Evolutionary conservation across 805 yeast species (phyloP), one percentile per base, ranked within the genome.

Genomic region (Clavispora fructus): DNA sequence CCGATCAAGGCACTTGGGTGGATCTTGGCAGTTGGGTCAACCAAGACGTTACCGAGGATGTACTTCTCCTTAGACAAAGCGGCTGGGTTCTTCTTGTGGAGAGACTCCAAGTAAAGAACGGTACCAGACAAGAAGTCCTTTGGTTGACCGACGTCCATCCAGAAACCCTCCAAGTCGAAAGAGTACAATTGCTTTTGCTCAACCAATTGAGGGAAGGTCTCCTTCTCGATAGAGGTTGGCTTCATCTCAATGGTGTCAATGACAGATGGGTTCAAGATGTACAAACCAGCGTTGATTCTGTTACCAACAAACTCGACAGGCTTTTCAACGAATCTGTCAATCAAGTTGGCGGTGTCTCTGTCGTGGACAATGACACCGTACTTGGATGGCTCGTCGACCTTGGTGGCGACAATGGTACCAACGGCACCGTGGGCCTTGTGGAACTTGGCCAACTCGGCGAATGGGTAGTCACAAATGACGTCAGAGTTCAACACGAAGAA

Each of bases 121-220:
- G 97, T 88, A 71, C 99, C 99, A 50, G 96, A 83, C 56, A 94
- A 75, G 84, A 90, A 94, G 75, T 94, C 99, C 82, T 92, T 94
- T 80, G 99, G 99, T 79, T 94, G 99, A 73, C 99, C 99, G 59
- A 94, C 97, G 73, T 94, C 99, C 99, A 94, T 94, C 99, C 99
- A 94, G 87, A 83, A 94, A 57, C 99, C 98, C 78, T 94, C 97
- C 65, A 94, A 82, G 73, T 94, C 99, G 65, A 87, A 94, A 45
- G 98, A 91, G 80, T 84, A 94, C 63, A 94, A 80, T 51, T 85
- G 79, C 65, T 85, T 90, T 67, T 85, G 75, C 73, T 87, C 95
- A 57, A 95, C 97, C 62, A 94, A 81, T 62, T 77, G 74, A 63
- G 99, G 99, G 97, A 94, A 94, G 59, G 97, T 91, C 80, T 94